Percentiles rank a stretch among this genome's conserved stretches.
phyloP scores from a whole-genome alignment of 805 yeast genomes.

The Danielozyma ontarioensis region DNA sequence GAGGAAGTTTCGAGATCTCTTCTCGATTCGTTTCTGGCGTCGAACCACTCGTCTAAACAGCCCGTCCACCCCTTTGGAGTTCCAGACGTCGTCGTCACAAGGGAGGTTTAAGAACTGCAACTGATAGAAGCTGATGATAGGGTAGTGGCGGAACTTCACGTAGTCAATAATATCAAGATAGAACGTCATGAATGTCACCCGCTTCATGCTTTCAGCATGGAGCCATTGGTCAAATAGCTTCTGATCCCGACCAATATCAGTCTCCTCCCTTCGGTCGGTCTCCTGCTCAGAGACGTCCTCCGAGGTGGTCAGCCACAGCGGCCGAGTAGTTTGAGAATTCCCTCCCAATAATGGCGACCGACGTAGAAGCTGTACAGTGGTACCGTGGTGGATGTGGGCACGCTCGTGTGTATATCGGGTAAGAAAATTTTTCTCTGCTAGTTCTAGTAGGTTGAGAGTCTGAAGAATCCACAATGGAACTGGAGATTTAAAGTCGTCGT shows the following conservation, averaged over 20 bases:
- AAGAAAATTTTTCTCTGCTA: constrained; percentile 71
- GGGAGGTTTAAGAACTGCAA: constrained; percentile 36
- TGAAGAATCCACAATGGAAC: constrained; percentile 74
- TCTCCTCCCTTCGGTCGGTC: no score
- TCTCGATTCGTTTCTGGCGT: constrained; percentile 23
- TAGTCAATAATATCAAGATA: constrained; percentile 77
- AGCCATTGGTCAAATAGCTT: constrained; percentile 63
- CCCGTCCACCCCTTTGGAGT: constrained; percentile 31
- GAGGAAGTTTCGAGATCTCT: constrained; percentile 7
- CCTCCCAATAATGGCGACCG: constrained; percentile 76
- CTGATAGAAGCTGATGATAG: constrained; percentile 34
- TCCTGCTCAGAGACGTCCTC: constrained; percentile 8
- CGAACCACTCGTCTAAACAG: constrained; percentile 34
- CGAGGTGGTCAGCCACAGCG: no score
- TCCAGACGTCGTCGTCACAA: constrained; percentile 40
- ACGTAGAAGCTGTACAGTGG: constrained; percentile 71
- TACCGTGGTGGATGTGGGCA: constrained; percentile 82
- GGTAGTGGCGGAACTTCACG: constrained; percentile 70
- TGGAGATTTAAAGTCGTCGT: constrained; percentile 72
- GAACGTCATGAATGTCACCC: constrained; percentile 78
- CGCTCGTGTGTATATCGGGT: constrained; percentile 71
- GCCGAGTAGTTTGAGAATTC: constrained; percentile 47
- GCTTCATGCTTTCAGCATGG: constrained; percentile 70
- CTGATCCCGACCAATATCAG: no score
- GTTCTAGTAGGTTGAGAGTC: constrained; percentile 66